Conservation (phyloP, 148 eudicot species). For the Nyssa sinensis region DNA sequence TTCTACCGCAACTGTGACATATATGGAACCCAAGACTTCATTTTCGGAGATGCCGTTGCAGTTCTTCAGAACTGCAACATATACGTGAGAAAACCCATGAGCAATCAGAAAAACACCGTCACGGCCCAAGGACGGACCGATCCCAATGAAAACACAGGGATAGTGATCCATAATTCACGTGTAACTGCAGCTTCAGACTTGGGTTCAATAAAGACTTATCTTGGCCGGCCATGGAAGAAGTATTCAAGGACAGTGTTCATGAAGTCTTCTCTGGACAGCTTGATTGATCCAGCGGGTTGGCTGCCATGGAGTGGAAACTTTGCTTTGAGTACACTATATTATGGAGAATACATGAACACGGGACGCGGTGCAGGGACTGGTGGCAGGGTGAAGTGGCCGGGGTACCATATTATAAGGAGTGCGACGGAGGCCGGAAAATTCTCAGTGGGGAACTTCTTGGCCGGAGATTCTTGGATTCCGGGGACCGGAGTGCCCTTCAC, state of each 20-base stretch:
- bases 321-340: slow-evolving; percentile 49
- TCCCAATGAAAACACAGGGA: slow-evolving; percentile 22
- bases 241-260: slow-evolving; percentile 50
- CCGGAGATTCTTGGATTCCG: slow-evolving; percentile 51
- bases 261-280: slow-evolving; percentile 32
- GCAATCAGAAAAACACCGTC: slow-evolving; percentile 21
- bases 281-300: slow-evolving; percentile 47
- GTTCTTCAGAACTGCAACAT: slow-evolving; percentile 22
- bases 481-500: slow-evolving; percentile 45
- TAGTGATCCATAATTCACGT: slow-evolving; percentile 19
- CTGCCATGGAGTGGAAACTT: slow-evolving; percentile 44
- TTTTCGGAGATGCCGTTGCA: slow-evolving; percentile 12
- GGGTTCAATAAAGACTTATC: slow-evolving; percentile 23
- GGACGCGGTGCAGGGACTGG: slow-evolving; percentile 49
- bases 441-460: slow-evolving; percentile 46
- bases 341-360: slow-evolving; percentile 53
- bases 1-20: slow-evolving; percentile 27
- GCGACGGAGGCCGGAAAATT: slow-evolving; percentile 40
- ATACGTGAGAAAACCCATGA: slow-evolving; percentile 22
- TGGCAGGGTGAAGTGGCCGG: slow-evolving; percentile 58
- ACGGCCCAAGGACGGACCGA: slow-evolving; percentile 27
- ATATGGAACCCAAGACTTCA: slow-evolving; percentile 22
- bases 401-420: slow-evolving; percentile 39
- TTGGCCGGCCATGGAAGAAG: slow-evolving; percentile 53
- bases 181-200: slow-evolving; percentile 21